phyloP scores from a whole-genome alignment of 805 yeast species.

The Barnettozyma botsteinii region DNA sequence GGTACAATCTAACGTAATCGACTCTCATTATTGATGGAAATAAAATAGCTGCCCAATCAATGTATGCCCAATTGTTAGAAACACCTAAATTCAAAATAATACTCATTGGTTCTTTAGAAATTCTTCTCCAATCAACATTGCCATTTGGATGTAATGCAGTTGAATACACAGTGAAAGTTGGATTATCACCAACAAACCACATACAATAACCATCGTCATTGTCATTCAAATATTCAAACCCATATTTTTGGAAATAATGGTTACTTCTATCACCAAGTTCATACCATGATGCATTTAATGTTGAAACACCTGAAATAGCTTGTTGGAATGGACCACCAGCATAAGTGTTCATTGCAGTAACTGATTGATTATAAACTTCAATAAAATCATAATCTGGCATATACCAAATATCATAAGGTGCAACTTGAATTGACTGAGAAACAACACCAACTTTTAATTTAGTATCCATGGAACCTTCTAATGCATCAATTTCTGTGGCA shows the following conservation, averaged over 20 bases:
- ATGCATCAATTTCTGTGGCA: slow-evolving; percentile 45
- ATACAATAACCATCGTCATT: slow-evolving; percentile 25
- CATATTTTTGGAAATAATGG: slow-evolving; percentile 35
- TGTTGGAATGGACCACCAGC: slow-evolving; percentile 49
- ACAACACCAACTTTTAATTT: slow-evolving; percentile 34
- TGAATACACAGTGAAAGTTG: slow-evolving; percentile 40
- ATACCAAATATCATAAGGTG: slow-evolving; percentile 50
- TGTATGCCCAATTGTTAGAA: slow-evolving; percentile 45
- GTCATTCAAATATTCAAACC: slow-evolving; percentile 35
- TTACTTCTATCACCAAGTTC: slow-evolving; percentile 27
- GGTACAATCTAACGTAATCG: slow-evolving; percentile 45
- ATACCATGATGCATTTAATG: slow-evolving; percentile 42
- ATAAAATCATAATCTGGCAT: slow-evolving; percentile 43
- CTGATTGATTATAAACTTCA: slow-evolving; percentile 34
- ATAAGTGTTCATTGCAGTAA: slow-evolving; percentile 40
- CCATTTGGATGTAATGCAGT: slow-evolving; percentile 44
- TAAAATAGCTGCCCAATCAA: slow-evolving; percentile 39
- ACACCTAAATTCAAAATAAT: slow-evolving; percentile 43
- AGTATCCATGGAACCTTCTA: slow-evolving; percentile 40
- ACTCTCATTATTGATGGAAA: slow-evolving; percentile 40
- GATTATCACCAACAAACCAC: slow-evolving; percentile 41
- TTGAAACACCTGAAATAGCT: slow-evolving; percentile 41
- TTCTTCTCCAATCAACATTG: slow-evolving; percentile 41
- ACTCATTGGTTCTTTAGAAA: slow-evolving; percentile 47
- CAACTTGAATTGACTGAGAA: slow-evolving; percentile 46